These are phyloP conservation scores for Phytophthora pseudosyringae DNA, from an alignment of 352 stramenopile species.

Conservation along the genomic window DNA sequence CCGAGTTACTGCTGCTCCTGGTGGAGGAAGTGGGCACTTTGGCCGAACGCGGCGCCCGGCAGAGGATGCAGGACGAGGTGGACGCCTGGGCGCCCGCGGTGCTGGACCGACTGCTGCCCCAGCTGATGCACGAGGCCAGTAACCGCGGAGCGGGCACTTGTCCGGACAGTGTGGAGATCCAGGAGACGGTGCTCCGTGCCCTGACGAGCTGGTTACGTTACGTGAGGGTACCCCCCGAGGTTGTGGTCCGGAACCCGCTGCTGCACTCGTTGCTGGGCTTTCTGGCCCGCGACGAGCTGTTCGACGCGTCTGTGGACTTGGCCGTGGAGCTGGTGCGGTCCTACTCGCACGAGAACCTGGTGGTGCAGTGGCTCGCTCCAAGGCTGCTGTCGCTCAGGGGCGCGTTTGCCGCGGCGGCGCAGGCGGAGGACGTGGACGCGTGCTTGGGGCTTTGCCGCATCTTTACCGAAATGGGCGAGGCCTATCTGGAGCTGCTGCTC, in stretches of 20 bases:
- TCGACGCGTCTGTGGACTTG: constrained; percentile 85
- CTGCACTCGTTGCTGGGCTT: constrained; percentile 74
- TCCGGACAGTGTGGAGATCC: constrained; percentile 42
- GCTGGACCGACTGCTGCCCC: constrained; percentile 70
- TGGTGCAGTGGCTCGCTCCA: constrained; percentile 84
- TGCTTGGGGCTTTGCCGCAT: constrained; percentile 85
- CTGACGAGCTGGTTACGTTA: constrained; percentile 72
- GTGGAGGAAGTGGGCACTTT: constrained; percentile 71
- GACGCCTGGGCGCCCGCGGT: constrained; percentile 63
- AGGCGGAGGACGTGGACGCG: constrained; percentile 75
- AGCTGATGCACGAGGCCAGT: constrained; percentile 74
- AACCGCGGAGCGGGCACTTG: constrained; percentile 7
- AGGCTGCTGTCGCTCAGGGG: constrained; percentile 71
- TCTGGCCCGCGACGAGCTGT: constrained; percentile 76
- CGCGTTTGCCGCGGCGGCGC: constrained; percentile 55
- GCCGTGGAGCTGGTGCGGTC: constrained; percentile 79
- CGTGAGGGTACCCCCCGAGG: constrained; percentile 42
- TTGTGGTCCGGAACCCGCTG: constrained; percentile 70
- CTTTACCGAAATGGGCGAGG: constrained; percentile 92
- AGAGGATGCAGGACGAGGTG: constrained; percentile 67
- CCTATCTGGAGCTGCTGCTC: constrained; percentile 84
- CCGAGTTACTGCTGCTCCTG: constrained; percentile 69
- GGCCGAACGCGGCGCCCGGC: constrained; percentile 48
- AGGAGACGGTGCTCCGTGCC: constrained; percentile 66
- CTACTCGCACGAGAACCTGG: constrained; percentile 55